Conservation (phyloP, 768 basidiomycete species). For the Boletus speciosus region DNA sequence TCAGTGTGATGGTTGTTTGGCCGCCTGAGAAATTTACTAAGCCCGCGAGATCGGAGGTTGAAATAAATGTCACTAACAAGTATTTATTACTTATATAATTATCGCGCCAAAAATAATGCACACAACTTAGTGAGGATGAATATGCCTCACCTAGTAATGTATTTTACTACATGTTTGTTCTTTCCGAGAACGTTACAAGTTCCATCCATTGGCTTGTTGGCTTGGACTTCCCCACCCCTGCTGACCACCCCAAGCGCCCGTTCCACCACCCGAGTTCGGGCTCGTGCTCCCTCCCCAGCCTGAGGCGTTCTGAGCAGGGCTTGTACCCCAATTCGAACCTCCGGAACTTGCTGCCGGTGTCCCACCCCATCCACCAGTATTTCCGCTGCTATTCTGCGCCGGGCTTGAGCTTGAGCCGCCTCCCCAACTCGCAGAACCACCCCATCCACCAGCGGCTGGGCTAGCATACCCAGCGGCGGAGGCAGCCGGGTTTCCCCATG, state of each 20-base stretch:
- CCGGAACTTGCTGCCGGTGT: conserved; percentile 28
- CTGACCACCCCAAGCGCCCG: conserved; percentile 28
- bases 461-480: conserved; percentile 33
- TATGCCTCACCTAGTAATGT: too few relatives aligned
- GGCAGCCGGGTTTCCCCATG: conserved; percentile 29
- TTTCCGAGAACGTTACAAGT: conserved; percentile 19
- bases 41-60: conserved; percentile 23
- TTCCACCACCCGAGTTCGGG: conserved; percentile 23
- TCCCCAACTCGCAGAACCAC: conserved; percentile 23
- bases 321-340: conserved; percentile 30
- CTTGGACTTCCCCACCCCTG: conserved; percentile 51
- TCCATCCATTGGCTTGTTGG: conserved; percentile 56
- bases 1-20: not conserved
- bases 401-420: conserved; percentile 27
- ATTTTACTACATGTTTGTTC: too few relatives aligned
- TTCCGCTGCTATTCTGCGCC: conserved; percentile 22
- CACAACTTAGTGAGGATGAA: too few relatives aligned
- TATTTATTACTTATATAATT: too few relatives aligned
- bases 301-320: conserved; percentile 27
- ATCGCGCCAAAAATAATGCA: not conserved
- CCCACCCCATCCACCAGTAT: conserved; percentile 15
- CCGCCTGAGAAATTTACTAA: conserved; percentile 12
- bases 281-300: conserved; percentile 38
- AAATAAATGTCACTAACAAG: conserved; percentile 8
- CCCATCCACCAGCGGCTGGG: conserved; percentile 32